These are phyloP conservation scores for Peronospora destructor DNA, from an alignment of 352 stramenopile species.

Conservation along the genomic window DNA sequence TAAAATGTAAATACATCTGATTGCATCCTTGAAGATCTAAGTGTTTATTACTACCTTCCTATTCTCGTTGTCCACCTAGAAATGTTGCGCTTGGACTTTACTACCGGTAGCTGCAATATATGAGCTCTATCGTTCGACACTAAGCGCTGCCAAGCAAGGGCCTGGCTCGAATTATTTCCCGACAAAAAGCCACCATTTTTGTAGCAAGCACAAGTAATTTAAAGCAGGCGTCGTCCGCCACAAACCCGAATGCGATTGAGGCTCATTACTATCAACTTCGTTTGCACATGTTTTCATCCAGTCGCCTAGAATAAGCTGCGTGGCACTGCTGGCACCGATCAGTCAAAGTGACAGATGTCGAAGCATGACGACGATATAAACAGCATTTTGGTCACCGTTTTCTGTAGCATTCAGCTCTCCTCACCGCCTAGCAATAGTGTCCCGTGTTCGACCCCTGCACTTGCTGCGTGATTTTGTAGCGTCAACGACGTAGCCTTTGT, in stretches of 20 bases:
- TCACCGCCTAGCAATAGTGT: slow-evolving; percentile 35
- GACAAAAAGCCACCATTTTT: slow-evolving; percentile 13
- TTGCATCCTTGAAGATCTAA: too few species aligned
- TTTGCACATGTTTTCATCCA: slow-evolving; percentile 49
- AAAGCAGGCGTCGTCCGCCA: neutral
- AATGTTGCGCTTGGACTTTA: too few species aligned
- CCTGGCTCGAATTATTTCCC: slow-evolving; percentile 13
- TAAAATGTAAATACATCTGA: slow-evolving; percentile 21
- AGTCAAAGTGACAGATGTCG: slow-evolving; percentile 56
- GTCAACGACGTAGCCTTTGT: slow-evolving; percentile 21
- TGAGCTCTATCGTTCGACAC: slow-evolving; percentile 4
- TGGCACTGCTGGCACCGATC: slow-evolving; percentile 50
- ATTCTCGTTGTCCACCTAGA: too few species aligned
- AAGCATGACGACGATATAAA: slow-evolving; percentile 73
- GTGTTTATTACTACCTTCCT: too few species aligned
- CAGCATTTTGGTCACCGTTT: slow-evolving; percentile 50
- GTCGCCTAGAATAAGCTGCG: slow-evolving; percentile 35
- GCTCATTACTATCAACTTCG: slow-evolving; percentile 56
- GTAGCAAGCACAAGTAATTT: too few species aligned
- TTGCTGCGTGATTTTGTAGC: slow-evolving; percentile 38
- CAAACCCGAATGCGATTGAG: slow-evolving; percentile 57
- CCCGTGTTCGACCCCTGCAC: slow-evolving; percentile 58
- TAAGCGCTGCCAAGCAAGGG: too few species aligned
- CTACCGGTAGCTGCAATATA: too few species aligned
- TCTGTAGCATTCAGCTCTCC: slow-evolving; percentile 41